Evolutionary conservation across 208 protist species (phyloP).

Genomic region (Phytomonas francai): DNA sequence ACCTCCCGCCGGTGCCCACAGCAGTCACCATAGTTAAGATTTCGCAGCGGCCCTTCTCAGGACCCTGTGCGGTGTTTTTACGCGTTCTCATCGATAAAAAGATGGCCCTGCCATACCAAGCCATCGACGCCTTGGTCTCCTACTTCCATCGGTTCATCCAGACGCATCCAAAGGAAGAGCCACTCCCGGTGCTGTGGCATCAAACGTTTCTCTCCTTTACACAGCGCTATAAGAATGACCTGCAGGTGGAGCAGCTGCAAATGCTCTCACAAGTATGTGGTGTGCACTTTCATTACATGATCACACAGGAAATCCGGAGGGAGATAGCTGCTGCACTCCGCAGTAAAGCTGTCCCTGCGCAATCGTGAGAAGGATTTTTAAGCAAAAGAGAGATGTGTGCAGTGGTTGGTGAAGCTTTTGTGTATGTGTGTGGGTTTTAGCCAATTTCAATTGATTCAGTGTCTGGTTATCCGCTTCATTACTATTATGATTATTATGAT

Average conservation of each 20-base stretch:
- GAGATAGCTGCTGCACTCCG: conserved; percentile 55
- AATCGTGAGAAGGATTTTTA: neutral
- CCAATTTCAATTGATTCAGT: neutral
- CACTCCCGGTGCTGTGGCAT: conserved; percentile 96
- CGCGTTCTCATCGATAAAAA: conserved; percentile 97
- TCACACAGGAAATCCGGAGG: conserved; percentile 77
- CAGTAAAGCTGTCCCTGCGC: conserved; percentile 16
- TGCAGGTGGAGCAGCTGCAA: conserved; percentile 63
- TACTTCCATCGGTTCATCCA: conserved; percentile 93
- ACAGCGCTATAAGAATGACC: conserved; percentile 83
- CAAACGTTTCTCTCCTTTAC: conserved; percentile 93
- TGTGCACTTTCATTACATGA: conserved; percentile 84
- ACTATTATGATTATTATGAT: no score
- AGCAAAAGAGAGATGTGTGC: neutral
- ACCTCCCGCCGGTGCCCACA: conserved; percentile 87
- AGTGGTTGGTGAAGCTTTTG: neutral
- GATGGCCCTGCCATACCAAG: conserved; percentile 95
- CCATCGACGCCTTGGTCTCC: conserved; percentile 92
- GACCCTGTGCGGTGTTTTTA: conserved; percentile 91
- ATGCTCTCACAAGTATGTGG: conserved; percentile 70
- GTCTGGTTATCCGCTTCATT: neutral
- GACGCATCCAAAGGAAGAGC: conserved; percentile 65
- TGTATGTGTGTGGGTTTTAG: conserved; percentile 7
- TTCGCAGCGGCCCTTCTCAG: conserved; percentile 87
- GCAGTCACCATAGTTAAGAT: conserved; percentile 94